Conservation (phyloP, 2,329 filamentous ascomycete species). For the Paraphaeosphaeria minitans region DNA sequence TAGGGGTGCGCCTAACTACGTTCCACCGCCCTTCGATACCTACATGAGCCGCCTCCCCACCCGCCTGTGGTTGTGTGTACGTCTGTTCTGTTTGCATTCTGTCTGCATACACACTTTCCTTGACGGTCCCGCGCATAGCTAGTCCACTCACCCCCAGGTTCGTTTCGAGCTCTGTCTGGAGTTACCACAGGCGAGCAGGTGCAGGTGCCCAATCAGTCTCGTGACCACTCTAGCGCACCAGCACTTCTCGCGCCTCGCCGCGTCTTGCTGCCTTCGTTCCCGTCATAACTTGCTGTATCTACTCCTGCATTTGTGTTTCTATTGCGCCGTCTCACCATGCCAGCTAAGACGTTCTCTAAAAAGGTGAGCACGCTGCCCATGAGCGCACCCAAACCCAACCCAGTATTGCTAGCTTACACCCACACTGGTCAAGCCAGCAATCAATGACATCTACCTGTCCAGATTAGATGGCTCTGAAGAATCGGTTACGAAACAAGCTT, state of each 20-base stretch:
- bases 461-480: slow-evolving; percentile 34
- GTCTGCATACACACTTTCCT: slow-evolving; percentile 21
- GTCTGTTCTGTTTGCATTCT: slow-evolving; percentile 1
- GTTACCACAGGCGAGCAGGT: not conserved
- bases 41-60: not conserved
- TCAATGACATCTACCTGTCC: slow-evolving; percentile 34
- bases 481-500: slow-evolving; percentile 42
- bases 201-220: slow-evolving; percentile 8
- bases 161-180: slow-evolving; percentile 14
- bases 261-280: slow-evolving; percentile 4
- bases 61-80: slow-evolving; percentile 7
- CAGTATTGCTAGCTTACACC: slow-evolving; percentile 36
- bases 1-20: slow-evolving; percentile 22
- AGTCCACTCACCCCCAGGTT: slow-evolving; percentile 7
- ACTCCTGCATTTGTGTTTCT: slow-evolving; percentile 2
- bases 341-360: slow-evolving; percentile 41
- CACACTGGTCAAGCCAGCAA: slow-evolving; percentile 26
- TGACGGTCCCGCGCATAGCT: slow-evolving; percentile 18
- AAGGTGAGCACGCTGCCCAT: slow-evolving; percentile 34
- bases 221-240: slow-evolving; percentile 12
- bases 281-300: slow-evolving; percentile 9
- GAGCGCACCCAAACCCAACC: slow-evolving; percentile 16
- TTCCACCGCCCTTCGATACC: slow-evolving; percentile 25
- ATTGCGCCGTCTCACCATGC: slow-evolving; percentile 28
- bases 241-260: slow-evolving; percentile 2